Evolutionary conservation across 176 grass and related monocot species (phyloP).

Genomic region (Ensete glaucum): DNA sequence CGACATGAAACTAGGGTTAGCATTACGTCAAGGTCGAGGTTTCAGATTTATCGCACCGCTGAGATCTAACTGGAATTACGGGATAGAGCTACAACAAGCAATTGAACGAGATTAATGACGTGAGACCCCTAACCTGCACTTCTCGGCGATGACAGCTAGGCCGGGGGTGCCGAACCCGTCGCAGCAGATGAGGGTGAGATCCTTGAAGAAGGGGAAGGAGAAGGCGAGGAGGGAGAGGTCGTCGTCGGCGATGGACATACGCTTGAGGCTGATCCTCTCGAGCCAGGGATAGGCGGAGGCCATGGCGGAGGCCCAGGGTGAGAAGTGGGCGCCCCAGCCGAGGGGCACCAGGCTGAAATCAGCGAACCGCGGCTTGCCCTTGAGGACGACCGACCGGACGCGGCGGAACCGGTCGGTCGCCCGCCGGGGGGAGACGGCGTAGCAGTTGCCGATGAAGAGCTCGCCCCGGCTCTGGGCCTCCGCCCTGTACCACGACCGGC

Average conservation of each 20-base stretch:
- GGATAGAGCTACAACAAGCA: no score
- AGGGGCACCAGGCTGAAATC: slow-evolving; percentile 51
- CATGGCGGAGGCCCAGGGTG: slow-evolving; percentile 34
- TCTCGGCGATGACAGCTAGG: slow-evolving; percentile 45
- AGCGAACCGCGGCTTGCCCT: slow-evolving; percentile 56
- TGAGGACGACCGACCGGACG: slow-evolving; percentile 43
- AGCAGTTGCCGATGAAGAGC: slow-evolving; percentile 60
- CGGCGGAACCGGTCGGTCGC: slow-evolving; percentile 27
- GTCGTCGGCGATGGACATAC: slow-evolving; percentile 43
- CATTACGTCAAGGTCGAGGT: not conserved
- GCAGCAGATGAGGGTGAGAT: slow-evolving; percentile 43
- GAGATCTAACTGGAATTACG: not conserved
- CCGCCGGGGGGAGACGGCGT: slow-evolving; percentile 28
- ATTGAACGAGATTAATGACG: not conserved
- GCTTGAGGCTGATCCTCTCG: slow-evolving; percentile 56
- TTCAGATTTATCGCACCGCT: not conserved
- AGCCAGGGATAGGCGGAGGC: slow-evolving; percentile 39
- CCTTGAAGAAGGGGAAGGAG: slow-evolving; percentile 41
- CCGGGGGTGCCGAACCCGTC: slow-evolving; percentile 51
- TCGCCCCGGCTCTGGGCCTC: slow-evolving; percentile 50
- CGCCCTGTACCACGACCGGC: slow-evolving; percentile 44
- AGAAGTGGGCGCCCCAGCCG: slow-evolving; percentile 47
- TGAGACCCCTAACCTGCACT: slow-evolving; percentile 29
- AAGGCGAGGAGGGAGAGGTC: slow-evolving; percentile 34
- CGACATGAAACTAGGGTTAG: no score